Base-by-base conservation (phyloP, 352 stramenopile species). In the Elongisporangium prolatum region DNA sequence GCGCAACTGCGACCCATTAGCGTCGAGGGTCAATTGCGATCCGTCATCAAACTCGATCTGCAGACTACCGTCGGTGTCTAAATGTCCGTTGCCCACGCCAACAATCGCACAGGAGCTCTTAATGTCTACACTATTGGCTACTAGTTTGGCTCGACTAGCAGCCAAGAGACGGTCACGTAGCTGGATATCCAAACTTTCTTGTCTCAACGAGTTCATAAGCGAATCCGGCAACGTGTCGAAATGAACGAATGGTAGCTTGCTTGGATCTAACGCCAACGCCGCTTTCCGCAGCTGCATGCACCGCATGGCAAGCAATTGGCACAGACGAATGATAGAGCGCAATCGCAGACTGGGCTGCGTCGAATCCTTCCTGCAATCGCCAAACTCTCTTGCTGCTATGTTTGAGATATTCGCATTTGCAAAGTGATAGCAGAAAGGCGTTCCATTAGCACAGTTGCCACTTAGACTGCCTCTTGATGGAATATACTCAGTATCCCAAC, bases 231-330 rank as follows among this genome's bases (percentile, higher is more conserved):
- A 48, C 0, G 44, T 60, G 24, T 90, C 80, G 50, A 72, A 88
- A 54, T 90, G 80, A 3, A 83, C 56, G 21, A 84, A 66, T 13
- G 77, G 77, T 3, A 80, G 64, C 18, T 75, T 78, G 20, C 48
- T 68, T 0, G 61, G 50, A n/a, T 75, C 63, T 21, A 68, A 51
- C 21, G 57, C 57, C 18, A 86, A 66, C n/a, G 74, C 74, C 7
- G 71, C 69, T 50, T 60, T 62, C 6, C 80, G 77, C 25, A 90
- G 25, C 25, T 88, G 75, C 53, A 87, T 70, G 7, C 60, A 61
- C 1, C 80, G 80, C 52, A 84, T 48, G 2, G 69, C 67, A 18
- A 90, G 63, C 38, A 74, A 83, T 25, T 88, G 75, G 48, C 77
- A 86, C 28, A 89, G 64, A 2, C 69, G 69, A 56, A 80, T 60